Percentiles rank a stretch among this genome's conserved stretches.
Conservation (phyloP, 1,284 basidiomycete species). For the Puccinia brachypodii region DNA sequence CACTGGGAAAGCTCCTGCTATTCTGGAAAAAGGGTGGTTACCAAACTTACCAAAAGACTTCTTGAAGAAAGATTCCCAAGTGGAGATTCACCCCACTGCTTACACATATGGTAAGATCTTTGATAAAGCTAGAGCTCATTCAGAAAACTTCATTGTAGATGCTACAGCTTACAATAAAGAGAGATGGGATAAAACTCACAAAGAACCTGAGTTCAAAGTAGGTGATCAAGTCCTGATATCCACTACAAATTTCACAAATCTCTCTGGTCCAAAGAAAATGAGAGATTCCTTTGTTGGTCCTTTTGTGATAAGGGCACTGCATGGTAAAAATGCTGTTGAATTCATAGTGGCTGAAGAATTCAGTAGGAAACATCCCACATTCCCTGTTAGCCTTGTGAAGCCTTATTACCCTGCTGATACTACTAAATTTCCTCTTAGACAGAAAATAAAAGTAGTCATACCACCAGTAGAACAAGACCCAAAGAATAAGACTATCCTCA, state of each 20-base stretch:
- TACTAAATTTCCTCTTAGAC: neutral
- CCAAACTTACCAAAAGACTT: neutral
- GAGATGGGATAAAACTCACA: neutral
- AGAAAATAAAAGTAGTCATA: neutral
- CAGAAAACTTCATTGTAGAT: neutral
- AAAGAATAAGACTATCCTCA: neutral
- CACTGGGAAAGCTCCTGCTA: neutral
- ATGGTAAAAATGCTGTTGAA: constrained; percentile 1
- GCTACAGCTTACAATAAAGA: neutral
- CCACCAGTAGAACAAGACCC: neutral
- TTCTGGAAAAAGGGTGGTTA: neutral
- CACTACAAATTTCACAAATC: neutral
- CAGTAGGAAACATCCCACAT: neutral
- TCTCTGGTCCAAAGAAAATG: neutral
- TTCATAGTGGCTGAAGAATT: neutral
- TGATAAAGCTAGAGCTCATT: neutral
- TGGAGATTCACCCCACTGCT: neutral
- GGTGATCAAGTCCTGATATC: neutral
- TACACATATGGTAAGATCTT: neutral
- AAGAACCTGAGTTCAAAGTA: neutral
- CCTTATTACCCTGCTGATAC: neutral
- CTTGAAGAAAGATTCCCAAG: neutral
- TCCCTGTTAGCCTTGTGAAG: neutral
- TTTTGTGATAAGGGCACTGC: neutral
- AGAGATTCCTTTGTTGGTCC: neutral